A percentile compares a stretch with the other conserved stretches of the same genome.
Conservation (phyloP, 441 rosid species). For the Corymbia citriodora region DNA sequence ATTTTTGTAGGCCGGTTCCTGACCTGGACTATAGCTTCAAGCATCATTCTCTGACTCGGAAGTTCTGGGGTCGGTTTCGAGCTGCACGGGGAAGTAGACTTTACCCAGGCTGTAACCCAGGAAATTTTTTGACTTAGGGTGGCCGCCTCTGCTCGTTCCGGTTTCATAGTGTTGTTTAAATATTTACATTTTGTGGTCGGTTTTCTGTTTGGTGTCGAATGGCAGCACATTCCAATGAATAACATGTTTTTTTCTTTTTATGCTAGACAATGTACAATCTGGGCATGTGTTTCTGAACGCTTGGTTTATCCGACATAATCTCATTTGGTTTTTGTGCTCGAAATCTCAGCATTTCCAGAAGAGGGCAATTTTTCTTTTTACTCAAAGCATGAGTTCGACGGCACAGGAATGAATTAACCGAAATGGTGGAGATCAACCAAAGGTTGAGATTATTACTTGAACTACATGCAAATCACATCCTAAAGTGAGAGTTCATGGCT, state of each 20-base stretch:
- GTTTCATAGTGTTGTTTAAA: not conserved
- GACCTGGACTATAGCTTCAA: not conserved
- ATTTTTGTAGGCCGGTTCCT: conserved; percentile 28
- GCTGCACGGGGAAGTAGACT: not conserved
- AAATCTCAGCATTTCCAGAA: not conserved
- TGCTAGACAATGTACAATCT: not conserved
- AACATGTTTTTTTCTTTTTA: not conserved
- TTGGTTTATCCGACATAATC: not conserved
- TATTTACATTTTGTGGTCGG: not conserved
- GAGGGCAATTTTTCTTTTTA: not conserved
- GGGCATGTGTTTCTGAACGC: not conserved
- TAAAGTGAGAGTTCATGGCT: not conserved
- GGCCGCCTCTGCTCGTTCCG: not conserved
- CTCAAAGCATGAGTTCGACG: not conserved
- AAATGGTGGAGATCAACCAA: not conserved
- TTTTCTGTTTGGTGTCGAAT: not conserved
- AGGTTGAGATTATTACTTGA: not conserved
- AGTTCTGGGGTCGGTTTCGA: not conserved
- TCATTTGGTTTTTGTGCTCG: not conserved
- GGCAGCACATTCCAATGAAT: not conserved
- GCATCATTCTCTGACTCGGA: not conserved
- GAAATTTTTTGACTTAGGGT: not conserved
- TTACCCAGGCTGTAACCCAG: not conserved
- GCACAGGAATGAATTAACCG: not conserved
- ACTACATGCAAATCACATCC: not conserved